Percentiles rank a stretch among this genome's conserved stretches.
Evolutionary conservation across 192 early-diverging fungal species (phyloP).

Genomic region (Neocallimastix lanati): DNA sequence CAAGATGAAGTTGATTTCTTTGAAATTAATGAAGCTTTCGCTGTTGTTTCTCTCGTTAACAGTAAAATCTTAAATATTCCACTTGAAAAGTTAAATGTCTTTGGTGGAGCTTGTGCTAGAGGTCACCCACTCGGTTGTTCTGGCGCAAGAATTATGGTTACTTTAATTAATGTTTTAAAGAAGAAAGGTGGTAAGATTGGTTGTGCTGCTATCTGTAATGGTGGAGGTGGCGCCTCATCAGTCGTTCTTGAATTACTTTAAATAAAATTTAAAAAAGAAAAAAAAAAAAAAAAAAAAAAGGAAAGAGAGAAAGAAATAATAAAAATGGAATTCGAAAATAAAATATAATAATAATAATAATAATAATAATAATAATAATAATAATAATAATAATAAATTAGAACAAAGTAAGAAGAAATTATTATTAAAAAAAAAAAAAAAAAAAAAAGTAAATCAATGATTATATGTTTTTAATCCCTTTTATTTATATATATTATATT

Average conservation of each 20-base stretch:
- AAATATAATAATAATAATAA: too few relatives aligned
- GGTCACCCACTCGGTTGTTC: conserved; percentile 96
- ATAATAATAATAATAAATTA: too few relatives aligned
- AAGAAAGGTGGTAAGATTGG: conserved; percentile 56
- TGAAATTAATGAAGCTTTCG: conserved; percentile 97
- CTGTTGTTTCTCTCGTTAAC: conserved; percentile 81
- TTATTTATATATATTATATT: too few relatives aligned
- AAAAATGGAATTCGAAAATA: too few relatives aligned
- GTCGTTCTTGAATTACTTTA: conserved; percentile 49
- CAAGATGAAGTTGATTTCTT: conserved; percentile 76
- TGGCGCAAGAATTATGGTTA: conserved; percentile 74
- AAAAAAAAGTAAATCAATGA: too few relatives aligned
- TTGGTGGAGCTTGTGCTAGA: conserved; percentile 86
- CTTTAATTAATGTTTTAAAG: conserved; percentile 58
- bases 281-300: too few relatives aligned
- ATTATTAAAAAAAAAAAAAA: too few relatives aligned
- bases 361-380: too few relatives aligned
- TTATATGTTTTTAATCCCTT: too few relatives aligned
- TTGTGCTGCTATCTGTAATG: conserved; percentile 88
- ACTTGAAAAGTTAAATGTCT: conserved; percentile 70
- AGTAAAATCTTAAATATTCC: conserved; percentile 53
- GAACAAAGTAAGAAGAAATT: too few relatives aligned
- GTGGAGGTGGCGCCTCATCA: conserved; percentile 81
- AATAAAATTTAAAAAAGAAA: background rate
- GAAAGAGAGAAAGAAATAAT: too few relatives aligned